Base-by-base conservation (phyloP, 805 yeast genomes). In the Metschnikowia drakensbergensis region DNA sequence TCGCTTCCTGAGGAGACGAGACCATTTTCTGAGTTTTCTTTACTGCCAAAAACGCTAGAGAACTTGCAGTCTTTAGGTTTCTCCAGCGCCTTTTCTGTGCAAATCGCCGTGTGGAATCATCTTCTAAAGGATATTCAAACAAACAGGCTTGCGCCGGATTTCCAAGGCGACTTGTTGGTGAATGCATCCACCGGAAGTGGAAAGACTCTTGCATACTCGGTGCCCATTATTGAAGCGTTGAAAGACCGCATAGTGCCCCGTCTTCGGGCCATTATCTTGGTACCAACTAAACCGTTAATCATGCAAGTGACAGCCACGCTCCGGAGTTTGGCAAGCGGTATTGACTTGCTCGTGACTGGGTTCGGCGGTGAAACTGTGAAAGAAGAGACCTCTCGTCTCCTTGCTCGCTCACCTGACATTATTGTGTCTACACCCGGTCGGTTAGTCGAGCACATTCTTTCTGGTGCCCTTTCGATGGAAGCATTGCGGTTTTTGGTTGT, bases 141-240 rank as follows among this genome's bases (percentile, higher is more conserved):
- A 52, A 70, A 68, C 49, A 57, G 61, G 36, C 55, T 76, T 22
- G 65, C 66, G 17, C 84, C 88, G 1, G 81, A 75, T 46, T 72
- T 79, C 37, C 71, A 73, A 48, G 92, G 92, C 25, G 96, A 94
- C 66, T 65, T 90, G 17, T 71, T 92, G 39, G 96, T 92, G 5
- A 91, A 92, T 66, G 96, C 99, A 1, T 81, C 95, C 8, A 92
- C 99, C 0, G 99, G 99, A 37, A 86, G 96, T 0, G 99, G 99
- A 59, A 92, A 92, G 63, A 92, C 99, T 0, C 71, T 94, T 47
- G 95, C 97, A 2, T 92, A 92, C 60, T 75, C 82, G 44, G 75
- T 92, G 2, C 98, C 99, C 1, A 77, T 94, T 6, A 74, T 94
- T 2, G 90, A 91, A 52, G 69, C 81, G 2, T 71, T 92, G 45